phyloP scores from a whole-genome alignment of 768 basidiomycete genomes.

The Coprinellus micaceus region DNA sequence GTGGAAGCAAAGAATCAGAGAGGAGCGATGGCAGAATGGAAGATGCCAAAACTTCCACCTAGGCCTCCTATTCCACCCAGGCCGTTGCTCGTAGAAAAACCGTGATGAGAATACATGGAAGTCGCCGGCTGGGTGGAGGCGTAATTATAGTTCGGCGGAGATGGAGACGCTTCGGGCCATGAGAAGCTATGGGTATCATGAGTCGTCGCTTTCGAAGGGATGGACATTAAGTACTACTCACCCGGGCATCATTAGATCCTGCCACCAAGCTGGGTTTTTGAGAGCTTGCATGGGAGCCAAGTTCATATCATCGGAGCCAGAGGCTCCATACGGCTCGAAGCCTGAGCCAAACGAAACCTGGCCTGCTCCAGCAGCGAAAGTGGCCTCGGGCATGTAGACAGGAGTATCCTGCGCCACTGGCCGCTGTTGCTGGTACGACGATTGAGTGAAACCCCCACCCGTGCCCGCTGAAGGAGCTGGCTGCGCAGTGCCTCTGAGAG shows the following conservation, averaged over 20 bases:
- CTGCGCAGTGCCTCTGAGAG: slow-evolving; percentile 14
- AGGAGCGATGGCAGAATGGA: slow-evolving; percentile 16
- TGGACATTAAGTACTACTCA: slow-evolving; percentile 26
- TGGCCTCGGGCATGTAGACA: slow-evolving; percentile 45
- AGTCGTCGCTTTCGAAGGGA: slow-evolving; percentile 2
- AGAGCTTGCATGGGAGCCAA: slow-evolving; percentile 72
- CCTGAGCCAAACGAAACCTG: slow-evolving; percentile 42
- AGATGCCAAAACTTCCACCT: slow-evolving; percentile 26
- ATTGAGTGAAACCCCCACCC: slow-evolving; percentile 4
- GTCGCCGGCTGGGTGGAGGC: not conserved
- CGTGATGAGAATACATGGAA: not conserved
- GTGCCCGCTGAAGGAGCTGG: not conserved
- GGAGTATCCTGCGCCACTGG: slow-evolving; percentile 3
- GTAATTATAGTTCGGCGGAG: slow-evolving; percentile 19
- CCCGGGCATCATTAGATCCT: slow-evolving; percentile 86
- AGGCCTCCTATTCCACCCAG: slow-evolving; percentile 19
- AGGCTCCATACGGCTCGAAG: slow-evolving; percentile 30
- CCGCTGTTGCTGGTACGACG: slow-evolving; percentile 9
- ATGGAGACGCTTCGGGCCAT: slow-evolving; percentile 36
- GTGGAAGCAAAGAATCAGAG: too few species aligned
- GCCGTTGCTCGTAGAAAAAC: slow-evolving; percentile 13
- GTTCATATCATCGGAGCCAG: slow-evolving; percentile 51
- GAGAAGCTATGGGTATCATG: slow-evolving; percentile 24
- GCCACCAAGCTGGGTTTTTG: slow-evolving; percentile 71
- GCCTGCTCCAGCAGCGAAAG: slow-evolving; percentile 39